These are phyloP conservation scores for Lentinus tigrinus DNA, from an alignment of 768 basidiomycete species.

Conservation along the genomic window DNA sequence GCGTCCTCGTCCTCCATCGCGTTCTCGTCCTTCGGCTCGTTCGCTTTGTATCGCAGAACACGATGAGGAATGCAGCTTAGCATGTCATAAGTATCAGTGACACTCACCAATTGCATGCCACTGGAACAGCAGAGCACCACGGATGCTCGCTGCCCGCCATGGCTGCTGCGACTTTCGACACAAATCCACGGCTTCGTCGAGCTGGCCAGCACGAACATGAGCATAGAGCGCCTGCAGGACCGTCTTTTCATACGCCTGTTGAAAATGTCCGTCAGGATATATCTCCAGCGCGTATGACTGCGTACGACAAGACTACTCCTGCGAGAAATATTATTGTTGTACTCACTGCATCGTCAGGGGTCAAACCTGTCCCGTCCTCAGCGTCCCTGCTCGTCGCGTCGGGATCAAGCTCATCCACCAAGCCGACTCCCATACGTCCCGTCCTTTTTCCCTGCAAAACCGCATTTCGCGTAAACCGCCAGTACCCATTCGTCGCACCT, in stretches of 20 bases:
- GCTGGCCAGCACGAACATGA: slow-evolving; percentile 78
- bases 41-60: slow-evolving; percentile 32
- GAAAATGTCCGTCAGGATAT: too few relatives aligned
- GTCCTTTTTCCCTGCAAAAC: slow-evolving; percentile 64
- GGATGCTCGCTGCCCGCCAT: slow-evolving; percentile 89
- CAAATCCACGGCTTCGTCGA: slow-evolving; percentile 81
- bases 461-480: slow-evolving; percentile 77
- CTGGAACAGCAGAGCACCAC: slow-evolving; percentile 75
- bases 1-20: slow-evolving; percentile 40
- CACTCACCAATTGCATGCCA: slow-evolving; percentile 71
- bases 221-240: slow-evolving; percentile 77
- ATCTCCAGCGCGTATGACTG: too few relatives aligned
- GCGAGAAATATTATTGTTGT: neutral
- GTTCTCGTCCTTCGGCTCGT: slow-evolving; percentile 48
- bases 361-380: slow-evolving; percentile 57
- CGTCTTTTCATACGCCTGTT: slow-evolving; percentile 84
- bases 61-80: neutral
- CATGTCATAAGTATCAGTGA: neutral
- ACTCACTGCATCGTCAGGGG: slow-evolving; percentile 76
- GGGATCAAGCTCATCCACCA: slow-evolving; percentile 76
- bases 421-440: slow-evolving; percentile 43
- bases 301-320: too few relatives aligned
- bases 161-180: slow-evolving; percentile 83
- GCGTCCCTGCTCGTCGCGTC: slow-evolving; percentile 59
- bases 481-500: slow-evolving; percentile 79